Conservation (phyloP, 108 stramenopile species). For the Nitzschia sp. region DNA sequence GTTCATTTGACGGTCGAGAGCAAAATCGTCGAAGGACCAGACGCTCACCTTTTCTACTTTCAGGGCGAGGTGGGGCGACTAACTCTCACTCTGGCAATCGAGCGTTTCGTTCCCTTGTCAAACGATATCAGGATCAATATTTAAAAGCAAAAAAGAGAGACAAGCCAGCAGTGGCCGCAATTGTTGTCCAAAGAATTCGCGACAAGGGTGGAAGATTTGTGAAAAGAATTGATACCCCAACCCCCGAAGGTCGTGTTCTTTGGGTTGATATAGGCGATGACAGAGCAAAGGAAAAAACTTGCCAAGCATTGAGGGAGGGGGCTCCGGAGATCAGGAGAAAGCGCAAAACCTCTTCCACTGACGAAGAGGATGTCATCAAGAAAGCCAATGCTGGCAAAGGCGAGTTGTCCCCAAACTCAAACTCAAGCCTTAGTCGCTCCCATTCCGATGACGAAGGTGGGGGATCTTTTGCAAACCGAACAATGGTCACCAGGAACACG, state of each 20-base stretch:
- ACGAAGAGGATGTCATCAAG: conserved; percentile 15
- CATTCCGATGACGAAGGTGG: conserved; percentile 10
- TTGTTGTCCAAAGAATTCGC: conserved; percentile 51
- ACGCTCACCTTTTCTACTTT: too few relatives aligned
- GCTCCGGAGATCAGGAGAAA: conserved; percentile 51
- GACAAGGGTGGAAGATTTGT: conserved; percentile 55
- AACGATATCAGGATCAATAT: conserved; percentile 49
- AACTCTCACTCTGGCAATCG: conserved; percentile 77
- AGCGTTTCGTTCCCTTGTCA: conserved; percentile 69
- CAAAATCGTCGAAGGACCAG: too few relatives aligned
- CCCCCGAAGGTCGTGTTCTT: conserved; percentile 30
- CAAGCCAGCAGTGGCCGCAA: conserved; percentile 71
- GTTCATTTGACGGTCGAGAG: too few relatives aligned
- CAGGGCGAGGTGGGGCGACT: conserved; percentile 7
- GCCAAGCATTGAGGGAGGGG: conserved; percentile 62
- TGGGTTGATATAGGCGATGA: conserved; percentile 64
- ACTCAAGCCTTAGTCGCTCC: not conserved
- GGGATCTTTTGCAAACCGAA: not conserved
- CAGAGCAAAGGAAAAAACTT: conserved; percentile 51
- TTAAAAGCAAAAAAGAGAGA: conserved; percentile 74
- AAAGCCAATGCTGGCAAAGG: not conserved
- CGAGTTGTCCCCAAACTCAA: not conserved
- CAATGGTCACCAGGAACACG: not conserved
- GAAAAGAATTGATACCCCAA: conserved; percentile 16
- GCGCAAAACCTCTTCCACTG: conserved; percentile 2